Evolutionary conservation across 192 early-diverging fungal genomes (phyloP).

Genomic region (Backusella morwellensis): DNA sequence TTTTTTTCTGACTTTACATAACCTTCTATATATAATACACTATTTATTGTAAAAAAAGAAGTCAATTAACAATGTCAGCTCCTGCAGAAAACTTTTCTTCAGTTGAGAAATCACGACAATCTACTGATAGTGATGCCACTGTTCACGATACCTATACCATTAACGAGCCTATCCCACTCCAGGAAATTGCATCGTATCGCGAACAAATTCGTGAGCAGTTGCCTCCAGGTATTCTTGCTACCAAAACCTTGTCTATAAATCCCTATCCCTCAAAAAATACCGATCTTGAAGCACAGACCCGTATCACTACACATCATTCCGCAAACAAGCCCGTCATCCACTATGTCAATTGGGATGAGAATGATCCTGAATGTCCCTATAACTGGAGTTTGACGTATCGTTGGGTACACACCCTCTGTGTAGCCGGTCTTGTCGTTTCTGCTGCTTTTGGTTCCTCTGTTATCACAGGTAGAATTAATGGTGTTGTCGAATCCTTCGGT

Average conservation of each 20-base stretch:
- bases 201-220: conserved; percentile 16
- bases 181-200: conserved; percentile 8
- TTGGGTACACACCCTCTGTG: conserved; percentile 19
- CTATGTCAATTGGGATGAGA: conserved; percentile 28
- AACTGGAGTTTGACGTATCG: conserved; percentile 25
- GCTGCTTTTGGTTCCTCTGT: conserved; percentile 30
- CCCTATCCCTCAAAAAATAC: conserved; percentile 11
- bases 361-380: conserved; percentile 33
- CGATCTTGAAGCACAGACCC: not conserved
- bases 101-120: not conserved
- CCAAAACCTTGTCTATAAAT: not conserved
- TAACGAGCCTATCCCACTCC: conserved; percentile 10
- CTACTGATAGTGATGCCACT: conserved; percentile 3
- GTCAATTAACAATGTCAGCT: not conserved
- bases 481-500: conserved; percentile 13
- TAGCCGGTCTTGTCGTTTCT: conserved; percentile 22
- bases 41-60: not conserved
- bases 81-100: not conserved
- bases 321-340: not conserved
- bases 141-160: conserved; percentile 5
- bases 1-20: not conserved
- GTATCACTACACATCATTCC: not conserved
- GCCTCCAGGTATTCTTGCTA: conserved; percentile 17
- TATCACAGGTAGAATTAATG: conserved; percentile 18
- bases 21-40: not conserved